Conservation (phyloP, 2,329 filamentous ascomycete genomes). For the Graphium sp. region DNA sequence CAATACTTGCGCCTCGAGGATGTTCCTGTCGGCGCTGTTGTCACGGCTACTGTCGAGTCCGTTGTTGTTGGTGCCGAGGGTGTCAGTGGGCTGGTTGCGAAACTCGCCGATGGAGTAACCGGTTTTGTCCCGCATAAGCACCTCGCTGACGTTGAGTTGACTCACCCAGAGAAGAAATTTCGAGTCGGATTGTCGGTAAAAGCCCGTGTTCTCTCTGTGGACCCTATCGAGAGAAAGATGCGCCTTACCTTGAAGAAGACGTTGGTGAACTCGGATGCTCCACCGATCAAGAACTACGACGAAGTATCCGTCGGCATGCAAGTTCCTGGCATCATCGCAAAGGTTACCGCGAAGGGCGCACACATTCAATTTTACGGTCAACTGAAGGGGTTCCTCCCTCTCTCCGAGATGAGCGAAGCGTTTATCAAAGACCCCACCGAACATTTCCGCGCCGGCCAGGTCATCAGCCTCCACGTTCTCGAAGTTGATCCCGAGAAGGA, state of each 20-base stretch:
- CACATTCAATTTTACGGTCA: slow-evolving; percentile 83
- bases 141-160: slow-evolving; percentile 70
- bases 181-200: slow-evolving; percentile 72
- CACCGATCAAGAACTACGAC: slow-evolving; percentile 65
- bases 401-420: slow-evolving; percentile 95
- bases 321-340: slow-evolving; percentile 74
- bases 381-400: slow-evolving; percentile 73
- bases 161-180: slow-evolving; percentile 94
- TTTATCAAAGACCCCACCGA: slow-evolving; percentile 79
- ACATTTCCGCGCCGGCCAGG: slow-evolving; percentile 82
- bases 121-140: slow-evolving; percentile 84
- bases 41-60: slow-evolving; percentile 74
- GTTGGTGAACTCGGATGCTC: slow-evolving; percentile 72
- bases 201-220: slow-evolving; percentile 67
- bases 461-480: slow-evolving; percentile 78
- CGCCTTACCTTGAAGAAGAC: slow-evolving; percentile 89
- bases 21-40: slow-evolving; percentile 61
- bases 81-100: slow-evolving; percentile 65
- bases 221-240: slow-evolving; percentile 60
- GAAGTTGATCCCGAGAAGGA: slow-evolving; percentile 55
- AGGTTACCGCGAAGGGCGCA: slow-evolving; percentile 61
- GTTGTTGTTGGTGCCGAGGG: slow-evolving; percentile 65
- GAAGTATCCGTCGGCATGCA: slow-evolving; percentile 59
- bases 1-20: slow-evolving; percentile 86
- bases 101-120: slow-evolving; percentile 70